Percentiles rank a stretch among this genome's conserved stretches.
Conservation (phyloP, 2,329 filamentous ascomycete species). For the Periconia digitata region DNA sequence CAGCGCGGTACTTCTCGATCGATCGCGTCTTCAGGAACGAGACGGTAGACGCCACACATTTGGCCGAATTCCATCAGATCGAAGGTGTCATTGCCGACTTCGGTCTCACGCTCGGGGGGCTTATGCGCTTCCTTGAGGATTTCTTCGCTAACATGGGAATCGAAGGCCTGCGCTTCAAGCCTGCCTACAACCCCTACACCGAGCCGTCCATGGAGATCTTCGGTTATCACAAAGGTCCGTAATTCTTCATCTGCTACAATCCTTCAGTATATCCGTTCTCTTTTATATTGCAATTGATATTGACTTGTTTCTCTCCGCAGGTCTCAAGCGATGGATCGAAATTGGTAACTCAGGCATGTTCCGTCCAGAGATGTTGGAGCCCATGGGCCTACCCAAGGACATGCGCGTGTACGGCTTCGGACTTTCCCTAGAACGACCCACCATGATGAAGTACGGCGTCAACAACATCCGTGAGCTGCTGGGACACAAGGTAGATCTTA, state of each 20-base stretch:
- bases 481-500: slow-evolving; percentile 92
- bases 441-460: slow-evolving; percentile 86
- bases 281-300: background rate
- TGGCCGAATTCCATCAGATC: slow-evolving; percentile 98
- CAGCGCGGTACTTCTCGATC: slow-evolving; percentile 97
- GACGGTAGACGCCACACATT: slow-evolving; percentile 92
- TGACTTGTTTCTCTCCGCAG: background rate
- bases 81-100: slow-evolving; percentile 99
- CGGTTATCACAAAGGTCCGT: slow-evolving; percentile 77
- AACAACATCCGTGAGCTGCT: slow-evolving; percentile 90
- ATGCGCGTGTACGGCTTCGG: slow-evolving; percentile 95
- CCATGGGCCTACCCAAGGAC: slow-evolving; percentile 90
- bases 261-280: too few relatives aligned
- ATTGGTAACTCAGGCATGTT: slow-evolving; percentile 99
- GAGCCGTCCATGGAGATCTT: slow-evolving; percentile 98
- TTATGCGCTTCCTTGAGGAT: slow-evolving; percentile 73
- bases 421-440: slow-evolving; percentile 86
- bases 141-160: slow-evolving; percentile 99
- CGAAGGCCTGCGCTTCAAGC: slow-evolving; percentile 85
- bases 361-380: slow-evolving; percentile 92
- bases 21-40: slow-evolving; percentile 98
- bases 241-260: background rate
- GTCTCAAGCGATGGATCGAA: slow-evolving; percentile 68
- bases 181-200: slow-evolving; percentile 78
- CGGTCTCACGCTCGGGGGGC: slow-evolving; percentile 81